These are phyloP conservation scores for Mycena sp. DNA, from an alignment of 1,284 basidiomycete genomes.

Conservation along the genomic window DNA sequence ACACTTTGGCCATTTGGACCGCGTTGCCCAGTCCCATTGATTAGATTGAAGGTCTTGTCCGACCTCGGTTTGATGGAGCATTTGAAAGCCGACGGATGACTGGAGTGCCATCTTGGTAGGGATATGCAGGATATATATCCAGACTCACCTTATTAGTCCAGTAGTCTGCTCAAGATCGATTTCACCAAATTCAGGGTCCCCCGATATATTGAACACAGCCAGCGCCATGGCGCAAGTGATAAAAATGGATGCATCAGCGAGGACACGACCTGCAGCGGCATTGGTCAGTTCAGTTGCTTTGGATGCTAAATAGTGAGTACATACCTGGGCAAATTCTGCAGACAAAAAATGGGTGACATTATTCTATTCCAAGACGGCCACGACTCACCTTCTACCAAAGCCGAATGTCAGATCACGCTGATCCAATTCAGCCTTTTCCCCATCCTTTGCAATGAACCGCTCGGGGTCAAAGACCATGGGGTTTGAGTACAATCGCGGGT, in stretches of 20 bases:
- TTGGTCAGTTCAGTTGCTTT: neutral
- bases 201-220: constrained; percentile 57
- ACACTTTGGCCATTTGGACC: too few relatives aligned
- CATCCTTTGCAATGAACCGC: constrained; percentile 50
- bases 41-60: constrained; percentile 56
- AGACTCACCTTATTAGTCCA: constrained; percentile 62
- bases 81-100: constrained; percentile 67
- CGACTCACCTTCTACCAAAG: constrained; percentile 65
- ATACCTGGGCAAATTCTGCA: constrained; percentile 45
- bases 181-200: neutral
- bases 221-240: constrained; percentile 61
- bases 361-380: neutral
- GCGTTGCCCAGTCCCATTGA: too few relatives aligned
- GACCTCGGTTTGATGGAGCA: constrained; percentile 68
- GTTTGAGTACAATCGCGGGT: constrained; percentile 53
- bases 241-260: constrained; percentile 66
- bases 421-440: constrained; percentile 51
- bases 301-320: constrained; percentile 34
- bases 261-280: constrained; percentile 23
- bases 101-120: constrained; percentile 32
- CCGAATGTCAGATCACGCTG: constrained; percentile 60
- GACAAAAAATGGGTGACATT: too few relatives aligned
- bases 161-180: constrained; percentile 56
- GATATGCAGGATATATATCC: neutral
- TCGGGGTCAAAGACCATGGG: constrained; percentile 56